Conservation (phyloP, 768 basidiomycete genomes). For the Auriculariales sp. region DNA sequence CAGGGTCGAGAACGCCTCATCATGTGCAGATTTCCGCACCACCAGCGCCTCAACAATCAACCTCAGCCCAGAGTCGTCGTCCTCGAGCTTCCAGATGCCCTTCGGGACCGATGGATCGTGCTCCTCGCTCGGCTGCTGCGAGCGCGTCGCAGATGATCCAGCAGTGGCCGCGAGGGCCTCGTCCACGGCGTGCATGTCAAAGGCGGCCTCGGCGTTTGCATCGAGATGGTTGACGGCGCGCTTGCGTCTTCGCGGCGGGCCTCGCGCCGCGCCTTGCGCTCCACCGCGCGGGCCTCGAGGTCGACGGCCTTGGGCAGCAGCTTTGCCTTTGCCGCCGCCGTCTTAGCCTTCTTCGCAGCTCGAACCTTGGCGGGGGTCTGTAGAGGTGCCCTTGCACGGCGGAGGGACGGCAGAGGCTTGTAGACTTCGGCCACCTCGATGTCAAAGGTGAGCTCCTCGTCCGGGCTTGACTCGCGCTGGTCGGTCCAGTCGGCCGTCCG, state of each 20-base stretch:
- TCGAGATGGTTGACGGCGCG: neutral
- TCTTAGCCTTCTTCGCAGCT: slow-evolving; percentile 6
- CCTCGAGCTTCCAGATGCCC: neutral
- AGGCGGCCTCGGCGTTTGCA: slow-evolving; percentile 6
- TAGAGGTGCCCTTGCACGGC: slow-evolving; percentile 14
- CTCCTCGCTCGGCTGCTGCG: neutral
- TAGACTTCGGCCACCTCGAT: slow-evolving; percentile 60
- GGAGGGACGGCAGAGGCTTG: slow-evolving; percentile 56
- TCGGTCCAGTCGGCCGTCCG: too few relatives aligned
- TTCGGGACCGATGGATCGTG: neutral
- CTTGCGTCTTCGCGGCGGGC: slow-evolving; percentile 3
- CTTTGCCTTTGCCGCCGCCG: slow-evolving; percentile 11
- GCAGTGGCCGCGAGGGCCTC: slow-evolving; percentile 15
- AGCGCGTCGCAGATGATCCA: slow-evolving; percentile 7
- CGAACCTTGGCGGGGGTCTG: slow-evolving; percentile 17
- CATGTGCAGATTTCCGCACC: slow-evolving; percentile 58
- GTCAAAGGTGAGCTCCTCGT: slow-evolving; percentile 28
- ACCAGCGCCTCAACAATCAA: slow-evolving; percentile 72
- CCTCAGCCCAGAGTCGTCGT: slow-evolving; percentile 23
- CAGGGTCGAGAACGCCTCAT: slow-evolving; percentile 45
- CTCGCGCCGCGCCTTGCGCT: neutral
- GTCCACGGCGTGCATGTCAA: slow-evolving; percentile 10
- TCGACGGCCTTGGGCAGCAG: slow-evolving; percentile 3
- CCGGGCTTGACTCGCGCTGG: too few relatives aligned
- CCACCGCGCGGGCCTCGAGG: neutral